A percentile compares a stretch with the other conserved stretches of the same genome.
Evolutionary conservation across 306 rosid species (phyloP).

Genomic region (Pachyrhizus erosus): DNA sequence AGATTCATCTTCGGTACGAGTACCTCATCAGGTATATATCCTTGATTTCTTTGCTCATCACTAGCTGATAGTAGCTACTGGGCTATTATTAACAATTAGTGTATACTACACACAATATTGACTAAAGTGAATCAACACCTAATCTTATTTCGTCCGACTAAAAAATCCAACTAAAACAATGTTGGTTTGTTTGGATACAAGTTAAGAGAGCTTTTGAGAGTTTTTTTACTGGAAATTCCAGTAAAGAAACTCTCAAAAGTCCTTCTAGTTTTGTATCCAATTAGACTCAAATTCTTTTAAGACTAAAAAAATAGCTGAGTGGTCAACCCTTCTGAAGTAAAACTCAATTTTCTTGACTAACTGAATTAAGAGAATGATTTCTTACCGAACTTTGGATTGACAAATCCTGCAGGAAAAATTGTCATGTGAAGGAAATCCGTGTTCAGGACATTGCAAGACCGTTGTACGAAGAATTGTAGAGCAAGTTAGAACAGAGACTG

Average conservation of each 20-base stretch:
- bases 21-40: slow-evolving; percentile 53
- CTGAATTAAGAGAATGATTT: slow-evolving; percentile 8
- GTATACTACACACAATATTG: not conserved
- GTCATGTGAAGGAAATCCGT: slow-evolving; percentile 55
- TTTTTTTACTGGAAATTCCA: too few species aligned
- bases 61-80: slow-evolving; percentile 24
- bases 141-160: not conserved
- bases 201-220: too few species aligned
- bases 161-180: not conserved
- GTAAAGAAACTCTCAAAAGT: too few species aligned
- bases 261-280: too few species aligned
- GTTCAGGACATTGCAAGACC: slow-evolving; percentile 89
- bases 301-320: too few species aligned
- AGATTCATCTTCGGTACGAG: slow-evolving; percentile 46
- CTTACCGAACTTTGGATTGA: not conserved
- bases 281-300: too few species aligned
- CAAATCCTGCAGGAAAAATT: slow-evolving; percentile 52
- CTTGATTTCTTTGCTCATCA: slow-evolving; percentile 32
- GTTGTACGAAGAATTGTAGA: slow-evolving; percentile 77
- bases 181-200: too few species aligned
- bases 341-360: slow-evolving; percentile 5
- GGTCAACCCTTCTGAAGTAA: not conserved
- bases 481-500: slow-evolving; percentile 88
- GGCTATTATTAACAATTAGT: not conserved
- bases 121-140: not conserved